Evolutionary conservation across 2,329 filamentous ascomycete species (phyloP), one percentile per base, ranked within the genome.

Genomic region (Lachnellula hyalina): DNA sequence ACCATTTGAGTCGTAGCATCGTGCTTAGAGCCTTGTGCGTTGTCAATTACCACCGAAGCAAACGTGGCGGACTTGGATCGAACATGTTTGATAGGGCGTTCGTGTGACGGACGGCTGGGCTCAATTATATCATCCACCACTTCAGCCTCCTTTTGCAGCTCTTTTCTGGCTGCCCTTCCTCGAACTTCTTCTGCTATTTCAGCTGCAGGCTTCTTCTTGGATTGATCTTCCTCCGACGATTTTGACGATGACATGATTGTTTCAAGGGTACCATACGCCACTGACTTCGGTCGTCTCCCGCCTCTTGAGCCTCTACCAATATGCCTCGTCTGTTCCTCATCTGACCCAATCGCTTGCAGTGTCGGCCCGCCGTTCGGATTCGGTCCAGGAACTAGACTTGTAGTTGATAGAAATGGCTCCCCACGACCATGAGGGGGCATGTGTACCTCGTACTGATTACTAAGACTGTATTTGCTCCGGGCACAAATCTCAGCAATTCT

Each of bases 401-500:
- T 63, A 19, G 35, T 61, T 53, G 65, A 62, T 17, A 76, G 49
- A 56, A 83, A 81, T 0, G 73, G 70, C 1, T 77, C 68, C 3
- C 83, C 81, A 1, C 79, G 80, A 19, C 82, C 82, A 61, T 85
- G 83, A 14, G 83, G 83, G 12, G 79, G 73, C 56, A 85, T 80
- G 61, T 86, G 83, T 6, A 84, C 81, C 63, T 85, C 83, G 63
- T 86, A 85, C 65, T 86, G 83, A 66, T 85, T 84, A 68, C 82
- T 85, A 50, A 86, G 67, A 41, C 82, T 85, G 67, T 85, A 86
- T 44, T 80, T 77, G 12, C 82, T 85, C 35, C 80, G 75, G 38
- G 83, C 83, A 69, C 83, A 86, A 34, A 86, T 86, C 67, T 86
- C 83, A 11, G 83, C 83, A 63, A 86, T 86, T 41, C 81, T 77